Evolutionary conservation across 805 yeast species (phyloP), one percentile per base, ranked within the genome.

Genomic region (Candida ulmi): DNA sequence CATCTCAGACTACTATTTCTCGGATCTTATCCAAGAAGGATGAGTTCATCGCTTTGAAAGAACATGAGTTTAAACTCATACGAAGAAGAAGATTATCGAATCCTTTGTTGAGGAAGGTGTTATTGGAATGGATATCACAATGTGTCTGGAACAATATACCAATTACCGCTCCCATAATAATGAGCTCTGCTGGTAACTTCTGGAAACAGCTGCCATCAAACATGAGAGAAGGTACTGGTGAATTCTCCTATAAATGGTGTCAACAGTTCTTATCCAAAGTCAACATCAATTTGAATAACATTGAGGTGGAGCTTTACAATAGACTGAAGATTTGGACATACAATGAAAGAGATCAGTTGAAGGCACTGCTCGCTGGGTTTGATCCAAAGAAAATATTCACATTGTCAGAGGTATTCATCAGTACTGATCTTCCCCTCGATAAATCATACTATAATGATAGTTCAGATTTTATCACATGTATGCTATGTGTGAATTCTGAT

Each of bases 61-160:
- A 72, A 35, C 68, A 66, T 45, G 83, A 68, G 55, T 76, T 68
- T 58, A 71, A 54, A 59, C 62, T 69, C 43, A 71, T 72, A 11
- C 55, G 79, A 39, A 59, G 83, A 38, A 60, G 68, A 41, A 51
- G 69, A 35, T 46, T 66, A 9, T 57, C 83, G 27, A 76, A 74
- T 41, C 75, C 76, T n/a, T 53, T 80, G 18, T 64, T 80, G 12
- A 59, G 84, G 28, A 69, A 71, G 34, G 77, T 80, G n/a, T 55
- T 80, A 32, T 71, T 77, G n/a, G 85, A 80, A 53, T 80, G 85
- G 85, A 74, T 79, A 30, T 70, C 80, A 0, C 85, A 79, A 52
- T 75, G 80, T 18, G 71, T 72, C 2, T 80, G 86, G 85, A 80
- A 76, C 51, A 74, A 71, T 35, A 75, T 78, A 27, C 84, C 85